phyloP scores from a whole-genome alignment of 768 basidiomycete species.

The Leccinum subtestaceum region DNA sequence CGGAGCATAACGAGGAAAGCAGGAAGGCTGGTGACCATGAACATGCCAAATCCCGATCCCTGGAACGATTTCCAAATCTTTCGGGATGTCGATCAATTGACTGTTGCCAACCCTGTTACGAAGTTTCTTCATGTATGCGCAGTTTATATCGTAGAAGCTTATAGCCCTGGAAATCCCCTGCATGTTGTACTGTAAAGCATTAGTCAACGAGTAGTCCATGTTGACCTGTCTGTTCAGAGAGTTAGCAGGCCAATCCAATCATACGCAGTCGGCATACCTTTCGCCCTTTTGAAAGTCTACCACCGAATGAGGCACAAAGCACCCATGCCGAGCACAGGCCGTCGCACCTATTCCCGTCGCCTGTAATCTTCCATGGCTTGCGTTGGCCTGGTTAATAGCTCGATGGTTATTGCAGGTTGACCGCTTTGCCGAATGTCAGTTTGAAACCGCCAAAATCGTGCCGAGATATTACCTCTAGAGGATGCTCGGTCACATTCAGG shows the following conservation, averaged over 20 bases:
- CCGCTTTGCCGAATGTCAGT: background rate
- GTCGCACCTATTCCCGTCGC: background rate
- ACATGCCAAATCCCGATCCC: conserved; percentile 28
- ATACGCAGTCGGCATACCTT: background rate
- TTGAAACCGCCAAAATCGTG: too few species aligned
- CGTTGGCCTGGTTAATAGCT: background rate
- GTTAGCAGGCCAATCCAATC: too few species aligned
- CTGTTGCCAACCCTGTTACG: rapidly evolving
- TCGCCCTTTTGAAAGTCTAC: conserved; percentile 10
- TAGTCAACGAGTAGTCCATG: conserved; percentile 1
- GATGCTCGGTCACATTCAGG: background rate
- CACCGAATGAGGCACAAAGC: conserved; percentile 26
- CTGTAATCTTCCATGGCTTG: background rate
- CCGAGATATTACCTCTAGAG: background rate
- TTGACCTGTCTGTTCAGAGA: conserved; percentile 1
- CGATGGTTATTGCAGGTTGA: background rate
- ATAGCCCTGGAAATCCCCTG: rapidly evolving
- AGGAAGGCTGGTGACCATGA: conserved; percentile 24
- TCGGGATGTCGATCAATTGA: background rate
- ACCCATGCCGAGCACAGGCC: background rate
- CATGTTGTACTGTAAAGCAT: conserved; percentile 2
- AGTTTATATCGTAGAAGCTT: conserved; percentile 8
- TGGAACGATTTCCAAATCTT: background rate
- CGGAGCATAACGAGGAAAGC: conserved; percentile 9
- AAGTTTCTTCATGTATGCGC: conserved; percentile 8